phyloP scores from a whole-genome alignment of 257 asterid species.

The Eustoma russellianum region DNA sequence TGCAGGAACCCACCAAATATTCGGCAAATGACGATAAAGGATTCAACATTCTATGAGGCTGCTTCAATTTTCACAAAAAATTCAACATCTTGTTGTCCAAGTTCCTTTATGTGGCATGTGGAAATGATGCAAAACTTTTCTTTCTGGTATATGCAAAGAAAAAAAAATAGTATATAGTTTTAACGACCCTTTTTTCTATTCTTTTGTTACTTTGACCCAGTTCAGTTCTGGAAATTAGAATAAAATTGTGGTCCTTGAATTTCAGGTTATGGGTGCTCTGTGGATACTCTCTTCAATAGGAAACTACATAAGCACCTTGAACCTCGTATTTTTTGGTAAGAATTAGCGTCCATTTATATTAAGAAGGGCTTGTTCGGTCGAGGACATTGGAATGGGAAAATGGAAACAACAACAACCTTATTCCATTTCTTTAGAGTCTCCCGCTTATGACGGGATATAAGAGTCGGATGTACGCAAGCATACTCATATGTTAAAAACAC shows the following conservation, averaged over 20 bases:
- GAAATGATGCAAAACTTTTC: constrained; percentile 37
- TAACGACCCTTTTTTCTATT: no score
- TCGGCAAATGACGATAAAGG: constrained; percentile 21
- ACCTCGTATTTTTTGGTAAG: constrained; percentile 54
- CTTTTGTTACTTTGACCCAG: no score
- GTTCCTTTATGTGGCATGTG: constrained; percentile 33
- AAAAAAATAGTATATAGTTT: no score
- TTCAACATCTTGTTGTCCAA: constrained; percentile 21
- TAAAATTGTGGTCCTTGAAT: not conserved
- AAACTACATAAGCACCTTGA: constrained; percentile 38
- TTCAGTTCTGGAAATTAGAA: no score
- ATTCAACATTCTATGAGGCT: constrained; percentile 22
- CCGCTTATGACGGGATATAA: no score
- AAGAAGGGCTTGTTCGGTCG: no score
- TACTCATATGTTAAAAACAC: no score
- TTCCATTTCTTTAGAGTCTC: no score
- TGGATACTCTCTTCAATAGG: constrained; percentile 42
- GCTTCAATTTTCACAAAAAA: constrained; percentile 27
- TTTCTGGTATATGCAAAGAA: constrained; percentile 23
- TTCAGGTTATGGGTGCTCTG: constrained; percentile 35
- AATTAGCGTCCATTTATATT: not conserved
- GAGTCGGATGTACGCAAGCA: no score
- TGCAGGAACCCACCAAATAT: constrained; percentile 47
- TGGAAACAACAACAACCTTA: no score
- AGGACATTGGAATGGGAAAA: no score